Base-by-base conservation (phyloP, 2,329 filamentous ascomycete species). In the Epichloe sibirici region DNA sequence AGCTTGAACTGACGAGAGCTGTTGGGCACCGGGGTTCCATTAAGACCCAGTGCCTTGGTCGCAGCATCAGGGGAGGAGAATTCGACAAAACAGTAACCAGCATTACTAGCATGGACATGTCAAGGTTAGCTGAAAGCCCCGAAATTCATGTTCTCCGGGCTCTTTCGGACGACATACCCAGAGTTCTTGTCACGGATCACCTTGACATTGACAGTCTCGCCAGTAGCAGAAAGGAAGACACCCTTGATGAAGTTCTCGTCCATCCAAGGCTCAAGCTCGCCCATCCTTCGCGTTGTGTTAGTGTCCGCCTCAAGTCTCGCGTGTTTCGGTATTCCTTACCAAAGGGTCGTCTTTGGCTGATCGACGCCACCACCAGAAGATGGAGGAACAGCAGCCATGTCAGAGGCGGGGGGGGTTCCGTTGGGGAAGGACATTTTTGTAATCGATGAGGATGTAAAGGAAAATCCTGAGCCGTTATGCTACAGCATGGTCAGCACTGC, bases 141-240 rank as follows among this genome's bases (percentile, higher is more conserved):
- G 12, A 31, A 39, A 15, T 6, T 17, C 4, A 3, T 13, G 13
- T 15, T 48, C 31, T 39, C 34, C 21, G 23, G 15, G 17, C 31
- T 44, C 17, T n/a, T 50, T 28, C 21, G 23, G 1, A 17, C 2
- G n/a, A 62, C 74, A 52, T 71, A 95, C 90, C 91, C 93, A 66
- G 91, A 96, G 71, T 95, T 95, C 73, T 96, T 96, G 75, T 98
- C 93, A 59, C 93, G 88, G 64, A 98, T 98, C 79, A 98, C 95
- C 81, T 98, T 98, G 62, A 98, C 93, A 63, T 96, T 96, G 63
- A 98, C 93, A 58, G 83, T 83, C 72, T 97, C 93, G 61, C 87
- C 90, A 74, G 95, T 87, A 63, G 90, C 83, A 65, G 89, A 95
- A 58, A 75, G 66, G 79, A 89, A 97, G 45, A 97, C 83, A 62